Conservation (phyloP, 1,284 basidiomycete species). For the Phenoliferia sp. region DNA sequence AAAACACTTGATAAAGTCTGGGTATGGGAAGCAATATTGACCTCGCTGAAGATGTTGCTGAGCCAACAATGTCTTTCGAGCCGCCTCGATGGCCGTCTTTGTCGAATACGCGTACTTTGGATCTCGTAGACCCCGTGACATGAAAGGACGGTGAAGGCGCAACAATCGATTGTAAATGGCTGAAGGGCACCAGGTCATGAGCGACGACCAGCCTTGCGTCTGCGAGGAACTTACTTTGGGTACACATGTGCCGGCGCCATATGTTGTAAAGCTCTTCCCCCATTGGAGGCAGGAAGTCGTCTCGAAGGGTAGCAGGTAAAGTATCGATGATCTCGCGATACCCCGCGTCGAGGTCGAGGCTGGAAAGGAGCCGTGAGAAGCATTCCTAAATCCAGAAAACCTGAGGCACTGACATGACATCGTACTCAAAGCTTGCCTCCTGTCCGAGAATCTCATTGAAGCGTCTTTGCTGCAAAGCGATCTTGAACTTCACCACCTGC, state of each 20-base stretch:
- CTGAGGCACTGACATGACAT: slow-evolving; percentile 11
- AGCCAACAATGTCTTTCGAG: slow-evolving; percentile 15
- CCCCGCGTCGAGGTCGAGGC: not conserved
- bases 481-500: not conserved
- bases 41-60: slow-evolving; percentile 25
- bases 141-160: slow-evolving; percentile 31
- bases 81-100: slow-evolving; percentile 17
- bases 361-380: not conserved
- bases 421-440: slow-evolving; percentile 19
- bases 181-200: not conserved
- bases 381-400: not conserved
- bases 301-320: slow-evolving; percentile 5
- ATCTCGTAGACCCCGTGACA: slow-evolving; percentile 27
- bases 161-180: slow-evolving; percentile 24
- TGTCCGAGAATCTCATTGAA: slow-evolving; percentile 14
- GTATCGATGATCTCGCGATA: slow-evolving; percentile 15
- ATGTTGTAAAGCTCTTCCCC: slow-evolving; percentile 13
- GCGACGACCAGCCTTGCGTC: not conserved
- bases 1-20: not conserved
- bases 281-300: slow-evolving; percentile 18
- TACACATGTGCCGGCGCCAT: slow-evolving; percentile 16
- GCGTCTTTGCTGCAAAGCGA: not conserved
- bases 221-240: slow-evolving; percentile 3
- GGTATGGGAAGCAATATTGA: not conserved
- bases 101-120: slow-evolving; percentile 19